Conservation (phyloP, 1,284 basidiomycete genomes). For the Sanghuangporus baumii region DNA sequence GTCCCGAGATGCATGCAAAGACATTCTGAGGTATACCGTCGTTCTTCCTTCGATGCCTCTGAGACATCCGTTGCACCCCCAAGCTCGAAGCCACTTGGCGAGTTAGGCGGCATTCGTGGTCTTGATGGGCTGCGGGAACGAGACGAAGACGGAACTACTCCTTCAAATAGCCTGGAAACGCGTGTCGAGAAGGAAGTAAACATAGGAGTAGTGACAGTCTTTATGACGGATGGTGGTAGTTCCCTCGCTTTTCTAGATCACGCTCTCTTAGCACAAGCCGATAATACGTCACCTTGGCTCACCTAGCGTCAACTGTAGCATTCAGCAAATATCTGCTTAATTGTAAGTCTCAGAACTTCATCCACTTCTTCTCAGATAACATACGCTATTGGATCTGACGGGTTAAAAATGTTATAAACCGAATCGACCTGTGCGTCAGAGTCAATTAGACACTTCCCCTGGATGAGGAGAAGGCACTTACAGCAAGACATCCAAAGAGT, state of each 20-base stretch:
- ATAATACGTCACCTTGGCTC: constrained; percentile 11
- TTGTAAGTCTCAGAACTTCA: neutral
- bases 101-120: constrained; percentile 13
- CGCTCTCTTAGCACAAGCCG: neutral
- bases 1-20: neutral
- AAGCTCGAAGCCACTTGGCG: constrained; percentile 21
- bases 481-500: constrained; percentile 43
- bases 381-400: constrained; percentile 42
- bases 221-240: constrained; percentile 36
- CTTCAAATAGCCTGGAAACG: constrained; percentile 24
- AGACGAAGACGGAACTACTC: constrained; percentile 14
- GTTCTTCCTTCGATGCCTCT: constrained; percentile 25
- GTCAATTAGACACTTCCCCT: neutral
- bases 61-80: constrained; percentile 18
- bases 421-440: constrained; percentile 28
- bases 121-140: constrained; percentile 17
- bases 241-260: constrained; percentile 27
- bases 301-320: constrained; percentile 31
- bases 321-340: constrained; percentile 27
- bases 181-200: constrained; percentile 27
- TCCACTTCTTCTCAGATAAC: neutral
- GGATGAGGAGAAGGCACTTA: constrained; percentile 6
- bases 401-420: constrained; percentile 45
- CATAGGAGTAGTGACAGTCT: constrained; percentile 34
- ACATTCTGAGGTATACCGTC: constrained; percentile 21